Conservation (phyloP, 73 alveolate species). For the Tetrahymena elliotti region DNA sequence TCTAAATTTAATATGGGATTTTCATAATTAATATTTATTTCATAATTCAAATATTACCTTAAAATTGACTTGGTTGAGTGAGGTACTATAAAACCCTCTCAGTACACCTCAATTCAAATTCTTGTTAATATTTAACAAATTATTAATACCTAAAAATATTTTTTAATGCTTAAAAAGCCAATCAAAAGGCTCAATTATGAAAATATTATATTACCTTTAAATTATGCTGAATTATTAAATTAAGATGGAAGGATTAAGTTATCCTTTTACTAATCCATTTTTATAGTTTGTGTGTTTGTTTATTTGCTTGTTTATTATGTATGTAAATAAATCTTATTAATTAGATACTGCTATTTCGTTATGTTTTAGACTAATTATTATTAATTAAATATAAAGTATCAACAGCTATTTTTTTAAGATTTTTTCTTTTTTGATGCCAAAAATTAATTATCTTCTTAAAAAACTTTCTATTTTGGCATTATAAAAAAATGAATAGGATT, state of each 20-base stretch:
- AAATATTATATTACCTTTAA: not conserved
- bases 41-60: not conserved
- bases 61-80: not conserved
- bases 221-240: not conserved
- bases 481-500: not conserved
- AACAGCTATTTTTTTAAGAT: not conserved
- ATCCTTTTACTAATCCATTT: not conserved
- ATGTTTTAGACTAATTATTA: not conserved
- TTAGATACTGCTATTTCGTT: not conserved
- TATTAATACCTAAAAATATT: not conserved
- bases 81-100: not conserved
- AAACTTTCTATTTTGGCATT: not conserved
- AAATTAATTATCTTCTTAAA: not conserved
- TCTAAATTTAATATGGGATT: not conserved
- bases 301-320: no score
- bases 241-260: not conserved
- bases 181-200: no score
- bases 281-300: no score
- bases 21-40: not conserved
- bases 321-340: not conserved
- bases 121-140: not conserved
- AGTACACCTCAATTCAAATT: not conserved
- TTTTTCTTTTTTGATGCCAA: not conserved
- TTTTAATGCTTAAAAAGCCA: not conserved
- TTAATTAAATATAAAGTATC: not conserved